Evolutionary conservation across 768 basidiomycete genomes (phyloP), one percentile per base, ranked within the genome.

Genomic region (Pleurotus ostreatus): DNA sequence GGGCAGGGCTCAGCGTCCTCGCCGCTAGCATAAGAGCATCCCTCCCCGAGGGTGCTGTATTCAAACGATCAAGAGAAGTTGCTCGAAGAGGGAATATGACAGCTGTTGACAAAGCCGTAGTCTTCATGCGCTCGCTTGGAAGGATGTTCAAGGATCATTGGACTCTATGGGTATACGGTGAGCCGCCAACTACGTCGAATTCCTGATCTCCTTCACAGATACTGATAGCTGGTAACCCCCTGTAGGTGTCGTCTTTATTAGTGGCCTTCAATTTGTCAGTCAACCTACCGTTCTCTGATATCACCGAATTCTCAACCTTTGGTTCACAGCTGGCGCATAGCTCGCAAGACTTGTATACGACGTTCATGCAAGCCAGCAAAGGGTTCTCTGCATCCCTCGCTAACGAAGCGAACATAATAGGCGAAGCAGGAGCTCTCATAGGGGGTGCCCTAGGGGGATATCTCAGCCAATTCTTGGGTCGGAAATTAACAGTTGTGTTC

Each of bases 381-480:
- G 71, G 74, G 12, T 79, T 87, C 64, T 64, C 71, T 41, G 12
- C 70, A 2, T 71, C 77, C 49, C 57, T 69, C 30, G 74, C 84
- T 0, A 82, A 82, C 4, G 74, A 80, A 30, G 82, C 84, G 0
- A 86, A 85, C 7, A 86, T 87, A 65, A 79, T 86, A 48, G 81
- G 82, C 9, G 60, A 61, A 41, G 47, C 55, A 5, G 60, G 60
- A 4, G 60, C 60, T 13, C 53, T 59, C 13, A 34, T 53, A 5
- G 81, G 85, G 23, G 84, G 84, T 46, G 72, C 67, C 18, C 69
- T 83, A 41, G 83, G 82, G 26, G 85, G 85, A 5, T 78, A 65
- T 61, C 61, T 72, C 11, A 81, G 78, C 12, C 86, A 88, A 61
- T 78, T 79, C 62, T 60, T 82, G 55, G 86, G 87, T n/a, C 78